Evolutionary conservation across 345 rosid species (phyloP), one percentile per base, ranked within the genome.

Genomic region (Eutrema heterophyllum): DNA sequence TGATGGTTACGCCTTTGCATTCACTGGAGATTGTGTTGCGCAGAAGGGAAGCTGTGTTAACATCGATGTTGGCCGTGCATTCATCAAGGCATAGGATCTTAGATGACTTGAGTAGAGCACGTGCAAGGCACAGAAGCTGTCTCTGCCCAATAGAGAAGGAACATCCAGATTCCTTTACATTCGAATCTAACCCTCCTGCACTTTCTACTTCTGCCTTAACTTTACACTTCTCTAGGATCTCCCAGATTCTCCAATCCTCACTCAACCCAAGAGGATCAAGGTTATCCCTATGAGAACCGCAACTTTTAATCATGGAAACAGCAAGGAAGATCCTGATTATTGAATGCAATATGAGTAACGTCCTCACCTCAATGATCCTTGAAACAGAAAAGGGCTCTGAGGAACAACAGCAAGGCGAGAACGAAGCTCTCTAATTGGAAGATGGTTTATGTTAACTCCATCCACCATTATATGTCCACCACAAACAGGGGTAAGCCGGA

Each of bases 81-180:
- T 94, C 98, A 68, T 94, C 98, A 80, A 94, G 83, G 80, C 97
- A 94, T 35, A 94, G 86, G 53, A 94, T 87, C 90, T 87, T 91
- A 3, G 95, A 88, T 57, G 88, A 89, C 85, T 86, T 89, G 72
- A 94, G 95, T 67, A 91, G 88, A 39, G 97, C 96, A 21, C 97
- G 95, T 4, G 90, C 90, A 56, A 94, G 93, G 81, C 97, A 94
- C 50, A 94, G 79, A 45, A 94, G 97, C 81, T 91, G 98, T 82
- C 95, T 87, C 81, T 89, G 97, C 16, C 97, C 98, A 33, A 87
- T 90, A 29, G 97, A 93, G 81, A 91, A 89, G 4, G 87, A 83
- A 48, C 74, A 71, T 68, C 93, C 93, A 52, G 90, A 86, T 81
- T 84, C 94, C 72, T 85, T 86, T 16, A 94, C 74, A 15, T 38